Evolutionary conservation across 2,329 filamentous ascomycete genomes (phyloP).

Genomic region (Endocalyx cinctus): DNA sequence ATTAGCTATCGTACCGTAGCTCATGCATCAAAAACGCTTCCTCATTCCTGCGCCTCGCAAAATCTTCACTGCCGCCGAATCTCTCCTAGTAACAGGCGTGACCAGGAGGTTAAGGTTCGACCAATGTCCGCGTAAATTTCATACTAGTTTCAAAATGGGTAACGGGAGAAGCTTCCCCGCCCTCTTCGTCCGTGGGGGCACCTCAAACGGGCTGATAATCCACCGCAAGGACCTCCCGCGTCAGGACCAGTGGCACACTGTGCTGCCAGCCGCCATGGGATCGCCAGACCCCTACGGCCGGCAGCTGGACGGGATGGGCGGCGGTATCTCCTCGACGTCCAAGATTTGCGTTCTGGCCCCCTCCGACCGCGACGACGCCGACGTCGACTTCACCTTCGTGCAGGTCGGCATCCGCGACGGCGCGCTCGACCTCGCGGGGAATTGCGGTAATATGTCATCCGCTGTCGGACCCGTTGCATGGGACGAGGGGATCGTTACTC

Average conservation of each 20-base stretch:
- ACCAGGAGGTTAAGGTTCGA: too few relatives aligned
- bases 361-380: slow-evolving; percentile 31
- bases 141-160: too few relatives aligned
- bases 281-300: slow-evolving; percentile 56
- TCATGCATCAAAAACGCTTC: too few relatives aligned
- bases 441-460: slow-evolving; percentile 57
- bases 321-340: slow-evolving; percentile 54
- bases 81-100: too few relatives aligned
- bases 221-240: slow-evolving; percentile 31
- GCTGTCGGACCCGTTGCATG: slow-evolving; percentile 55
- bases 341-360: slow-evolving; percentile 65
- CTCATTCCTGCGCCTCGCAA: too few relatives aligned
- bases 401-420: slow-evolving; percentile 50
- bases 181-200: slow-evolving; percentile 32
- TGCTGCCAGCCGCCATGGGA: slow-evolving; percentile 25
- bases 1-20: too few relatives aligned
- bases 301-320: slow-evolving; percentile 69
- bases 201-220: slow-evolving; percentile 28
- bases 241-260: slow-evolving; percentile 26
- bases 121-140: too few relatives aligned
- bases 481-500: slow-evolving; percentile 44
- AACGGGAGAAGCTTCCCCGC: too few relatives aligned
- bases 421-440: slow-evolving; percentile 51
- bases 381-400: slow-evolving; percentile 33
- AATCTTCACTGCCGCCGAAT: too few relatives aligned